Evolutionary conservation across 2,329 filamentous ascomycete species (phyloP).

Genomic region (Thielaviopsis musarum): DNA sequence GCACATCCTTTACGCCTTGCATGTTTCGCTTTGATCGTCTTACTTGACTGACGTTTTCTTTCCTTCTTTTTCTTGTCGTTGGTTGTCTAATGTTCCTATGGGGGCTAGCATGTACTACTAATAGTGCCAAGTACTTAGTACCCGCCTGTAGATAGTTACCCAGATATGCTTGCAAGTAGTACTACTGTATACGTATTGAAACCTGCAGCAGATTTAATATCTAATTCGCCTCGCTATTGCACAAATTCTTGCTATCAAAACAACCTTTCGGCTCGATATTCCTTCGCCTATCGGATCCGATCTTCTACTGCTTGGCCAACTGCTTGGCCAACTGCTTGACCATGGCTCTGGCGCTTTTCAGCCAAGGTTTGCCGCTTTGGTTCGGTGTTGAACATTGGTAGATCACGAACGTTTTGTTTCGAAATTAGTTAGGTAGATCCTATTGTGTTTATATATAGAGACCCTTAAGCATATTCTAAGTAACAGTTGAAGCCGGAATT

Average conservation of each 20-base stretch:
- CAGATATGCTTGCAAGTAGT: too few relatives aligned
- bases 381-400: background rate
- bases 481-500: background rate
- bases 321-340: background rate
- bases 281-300: background rate
- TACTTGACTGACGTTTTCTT: too few relatives aligned
- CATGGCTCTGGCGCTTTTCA: background rate
- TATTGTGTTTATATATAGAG: background rate
- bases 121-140: too few relatives aligned
- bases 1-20: too few relatives aligned
- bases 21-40: too few relatives aligned
- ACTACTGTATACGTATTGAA: too few relatives aligned
- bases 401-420: background rate
- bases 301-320: background rate
- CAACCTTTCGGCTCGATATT: background rate
- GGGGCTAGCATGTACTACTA: too few relatives aligned
- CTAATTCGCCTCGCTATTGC: background rate
- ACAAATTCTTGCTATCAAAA: background rate
- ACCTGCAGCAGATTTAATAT: background rate
- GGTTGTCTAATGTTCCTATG: too few relatives aligned
- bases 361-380: background rate
- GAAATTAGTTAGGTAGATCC: background rate
- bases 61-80: too few relatives aligned
- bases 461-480: background rate
- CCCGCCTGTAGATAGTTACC: too few relatives aligned